Evolutionary conservation across 1,139 yeast genomes (phyloP).

Genomic region (Pichia sp.): DNA sequence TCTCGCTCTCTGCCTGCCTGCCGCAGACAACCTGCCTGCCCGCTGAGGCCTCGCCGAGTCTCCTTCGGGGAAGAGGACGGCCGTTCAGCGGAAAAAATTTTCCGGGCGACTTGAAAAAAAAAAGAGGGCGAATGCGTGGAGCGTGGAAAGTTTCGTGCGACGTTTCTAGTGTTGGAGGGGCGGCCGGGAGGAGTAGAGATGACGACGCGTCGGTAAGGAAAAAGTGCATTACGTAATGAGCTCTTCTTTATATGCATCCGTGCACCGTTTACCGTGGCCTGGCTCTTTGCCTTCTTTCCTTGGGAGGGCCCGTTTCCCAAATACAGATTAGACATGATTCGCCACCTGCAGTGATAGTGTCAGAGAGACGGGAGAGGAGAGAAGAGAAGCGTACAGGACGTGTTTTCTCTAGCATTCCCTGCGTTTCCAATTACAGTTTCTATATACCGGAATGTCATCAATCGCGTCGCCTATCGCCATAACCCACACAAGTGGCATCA

Average conservation of each 20-base stretch:
- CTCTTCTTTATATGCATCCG: no score
- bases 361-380: background rate
- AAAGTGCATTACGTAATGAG: no score
- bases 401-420: no score
- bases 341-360: background rate
- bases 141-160: no score
- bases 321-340: background rate
- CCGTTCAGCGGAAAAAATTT: background rate
- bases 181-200: background rate
- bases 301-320: no score
- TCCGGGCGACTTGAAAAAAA: background rate
- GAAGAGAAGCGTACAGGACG: no score
- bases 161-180: no score
- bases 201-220: background rate
- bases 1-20: background rate
- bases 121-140: background rate
- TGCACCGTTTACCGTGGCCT: no score
- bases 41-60: background rate
- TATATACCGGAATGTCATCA: background rate
- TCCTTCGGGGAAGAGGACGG: background rate
- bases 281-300: no score
- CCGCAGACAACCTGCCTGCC: background rate
- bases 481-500: slow-evolving; percentile 72
- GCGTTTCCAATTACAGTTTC: no score
- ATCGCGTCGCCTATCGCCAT: slow-evolving; percentile 32